Base-by-base conservation (phyloP, 2,329 filamentous ascomycete species). In the Penicillium sp. region DNA sequence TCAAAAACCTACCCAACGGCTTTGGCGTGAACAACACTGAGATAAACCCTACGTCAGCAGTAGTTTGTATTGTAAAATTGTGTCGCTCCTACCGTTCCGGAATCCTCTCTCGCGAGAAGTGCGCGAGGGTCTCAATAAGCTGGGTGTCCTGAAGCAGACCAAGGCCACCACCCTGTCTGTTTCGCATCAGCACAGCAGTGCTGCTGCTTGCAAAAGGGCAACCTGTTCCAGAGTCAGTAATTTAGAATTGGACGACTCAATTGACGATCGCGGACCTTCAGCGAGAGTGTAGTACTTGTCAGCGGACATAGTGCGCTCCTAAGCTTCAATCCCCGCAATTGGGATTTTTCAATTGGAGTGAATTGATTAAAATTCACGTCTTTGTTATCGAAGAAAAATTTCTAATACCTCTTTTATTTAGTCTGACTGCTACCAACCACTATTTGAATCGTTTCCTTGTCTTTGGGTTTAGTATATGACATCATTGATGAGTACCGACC, bases 31-130 rank as follows among this genome's bases (percentile, higher is more conserved):
- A 55, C 53, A 23, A 55, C 53, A 10, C 53, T 55, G 19, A 2
- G 35, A 16, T 7, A n/a, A 5, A 10, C 3, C 0, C 4, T 11
- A 1, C 33, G n/a, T 48, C 8, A 43, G 25, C 37, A 31, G 47
- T 21, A 23, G 3, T 21, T 6, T 2, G 9, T 19, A 39, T 26
- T 3, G 1, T 13, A 0, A 0, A 19, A 25, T 23, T 19, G 14
- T 13, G 31, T 43, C 26, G 11, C 19, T 23, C 35, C 13, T 43
- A 55, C 45, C 53, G 46, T 7, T 55, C 53, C 1, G 46, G 53
- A n/a, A 87, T 87, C 42, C 85, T 74, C 72, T 87, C 84, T 3
- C 84, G 78, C 53, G 83, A 78, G 66, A 87, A 87, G 67, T 87
- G 84, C 2, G 85, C 82, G 0, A 87, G 72, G 1, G 81, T 79